Base-by-base conservation (phyloP, 129 eudicot genomes). In the Escallonia herrerae region DNA sequence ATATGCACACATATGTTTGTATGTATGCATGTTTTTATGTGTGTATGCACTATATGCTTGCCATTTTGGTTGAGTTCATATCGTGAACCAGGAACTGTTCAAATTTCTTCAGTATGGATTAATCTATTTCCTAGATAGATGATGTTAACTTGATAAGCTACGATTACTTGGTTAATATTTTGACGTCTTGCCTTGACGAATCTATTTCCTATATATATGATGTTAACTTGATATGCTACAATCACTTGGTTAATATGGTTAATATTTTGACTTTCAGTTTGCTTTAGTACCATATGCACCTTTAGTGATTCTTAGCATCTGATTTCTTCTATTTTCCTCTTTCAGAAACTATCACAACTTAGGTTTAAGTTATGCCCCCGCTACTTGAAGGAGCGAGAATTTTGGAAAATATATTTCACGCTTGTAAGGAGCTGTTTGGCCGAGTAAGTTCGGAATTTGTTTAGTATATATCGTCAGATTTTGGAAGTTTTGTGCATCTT, bases 381-480 rank as follows among this genome's bases (percentile, higher is more conserved):
- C 66, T 77, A 79, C 81, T 60, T 91, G 83, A 87, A 85, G 78
- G 97, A 91, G 73, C 74, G 80, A 15, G 76, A 85, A 37, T 91
- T 91, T 80, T 91, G 97, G 97, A 91, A 89, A 69, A 85, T 87
- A 76, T 91, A 91, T 62, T 91, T 91, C 63, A 75, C 83, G 5
- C 90, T 91, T 68, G 95, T 82, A 78, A 85, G 73, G 78, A 81
- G 76, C 79, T 69, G 63, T 71, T 77, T 87, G 68, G 70, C 80
- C 40, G 83, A 87, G 96, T 91, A 80, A 87, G 97, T 22, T 22
- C 33, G 1, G 33, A 22, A 22, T 22, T 22, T 22, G 33, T 22
- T 22, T 22, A 22, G 33, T 22, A 22, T 22, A 22, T 22, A 22
- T 22, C 33, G 33, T 22, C 33, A 22, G 33, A 22, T 22, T 22